A percentile compares a stretch with the other conserved stretches of the same genome.
phyloP scores from a whole-genome alignment of 2,329 filamentous ascomycete species.

The Apiospora kogelbergensis region DNA sequence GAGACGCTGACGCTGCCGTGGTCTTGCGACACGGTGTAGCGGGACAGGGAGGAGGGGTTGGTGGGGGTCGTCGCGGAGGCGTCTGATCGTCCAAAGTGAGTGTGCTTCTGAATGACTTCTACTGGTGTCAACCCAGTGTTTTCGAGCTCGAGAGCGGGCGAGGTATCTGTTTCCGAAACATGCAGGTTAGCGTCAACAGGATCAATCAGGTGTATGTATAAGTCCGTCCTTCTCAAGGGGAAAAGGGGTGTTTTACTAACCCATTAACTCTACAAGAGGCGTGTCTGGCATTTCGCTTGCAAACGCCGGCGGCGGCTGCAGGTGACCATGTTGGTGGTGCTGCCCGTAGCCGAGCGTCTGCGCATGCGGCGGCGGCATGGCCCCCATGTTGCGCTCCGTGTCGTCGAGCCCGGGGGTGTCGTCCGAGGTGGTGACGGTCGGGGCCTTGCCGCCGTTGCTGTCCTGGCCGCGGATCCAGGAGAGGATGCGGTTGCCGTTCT shows the following conservation, averaged over 20 bases:
- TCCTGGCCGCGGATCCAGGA: conserved; percentile 52
- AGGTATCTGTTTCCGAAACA: conserved; percentile 37
- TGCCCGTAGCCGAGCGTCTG: conserved; percentile 10
- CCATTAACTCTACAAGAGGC: conserved; percentile 46
- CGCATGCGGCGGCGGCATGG: conserved; percentile 19
- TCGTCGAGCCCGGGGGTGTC: conserved; percentile 39
- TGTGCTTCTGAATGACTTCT: conserved; percentile 39
- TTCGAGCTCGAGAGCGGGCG: conserved; percentile 44
- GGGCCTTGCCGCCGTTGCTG: conserved; percentile 37
- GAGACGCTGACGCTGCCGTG: conserved; percentile 33
- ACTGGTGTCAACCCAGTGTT: conserved; percentile 40
- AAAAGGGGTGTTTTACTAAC: conserved; percentile 39
- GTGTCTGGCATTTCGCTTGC: conserved; percentile 43
- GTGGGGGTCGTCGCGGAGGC: conserved; percentile 22
- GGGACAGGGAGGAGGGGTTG: conserved; percentile 29
- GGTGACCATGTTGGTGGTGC: not conserved
- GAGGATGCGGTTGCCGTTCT: conserved; percentile 47
- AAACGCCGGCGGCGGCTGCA: conserved; percentile 15
- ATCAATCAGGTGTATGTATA: conserved; percentile 8
- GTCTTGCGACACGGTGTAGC: conserved; percentile 24
- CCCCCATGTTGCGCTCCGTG: conserved; percentile 31
- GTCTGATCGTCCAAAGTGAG: conserved; percentile 27
- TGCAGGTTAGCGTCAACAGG: conserved; percentile 19
- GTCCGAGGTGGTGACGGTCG: conserved; percentile 47
- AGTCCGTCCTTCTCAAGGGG: not conserved